Percentiles rank a stretch among this genome's conserved stretches.
phyloP scores from a whole-genome alignment of 352 stramenopile genomes.

The Phytophthora sp. region DNA sequence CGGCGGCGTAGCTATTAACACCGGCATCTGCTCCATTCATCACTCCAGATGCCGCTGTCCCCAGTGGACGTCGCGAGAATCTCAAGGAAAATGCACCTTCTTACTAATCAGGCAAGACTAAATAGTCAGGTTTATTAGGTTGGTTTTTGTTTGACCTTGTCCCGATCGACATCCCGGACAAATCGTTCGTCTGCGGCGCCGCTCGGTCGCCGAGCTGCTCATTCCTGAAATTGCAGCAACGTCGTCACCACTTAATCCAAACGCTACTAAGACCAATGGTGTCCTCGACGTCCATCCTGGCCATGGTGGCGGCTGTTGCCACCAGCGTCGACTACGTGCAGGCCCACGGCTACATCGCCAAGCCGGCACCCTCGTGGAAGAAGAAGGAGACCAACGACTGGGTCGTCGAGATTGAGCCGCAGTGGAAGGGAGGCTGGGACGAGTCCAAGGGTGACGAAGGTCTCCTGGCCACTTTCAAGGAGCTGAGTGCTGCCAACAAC shows the following conservation, averaged over 20 bases:
- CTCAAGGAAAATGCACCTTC: slow-evolving; percentile 1
- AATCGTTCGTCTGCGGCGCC: neutral
- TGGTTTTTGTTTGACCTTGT: too few relatives aligned
- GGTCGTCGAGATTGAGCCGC: slow-evolving; percentile 39
- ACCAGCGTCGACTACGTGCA: slow-evolving; percentile 23
- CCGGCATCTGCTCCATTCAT: neutral
- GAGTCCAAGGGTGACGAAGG: slow-evolving; percentile 19
- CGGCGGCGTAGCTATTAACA: too few relatives aligned
- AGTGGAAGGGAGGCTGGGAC: slow-evolving; percentile 35
- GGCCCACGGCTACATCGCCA: slow-evolving; percentile 19
- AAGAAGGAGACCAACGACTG: slow-evolving; percentile 27
- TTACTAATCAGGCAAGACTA: slow-evolving; percentile 1
- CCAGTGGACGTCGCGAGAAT: neutral
- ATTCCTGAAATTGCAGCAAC: slow-evolving; percentile 29
- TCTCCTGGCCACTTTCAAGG: slow-evolving; percentile 32
- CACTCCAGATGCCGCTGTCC: neutral
- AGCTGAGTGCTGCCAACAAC: slow-evolving; percentile 18
- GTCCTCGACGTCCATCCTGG: slow-evolving; percentile 22
- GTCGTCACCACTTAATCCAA: slow-evolving; percentile 1
- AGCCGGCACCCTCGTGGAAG: slow-evolving; percentile 27
- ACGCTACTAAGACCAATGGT: slow-evolving; percentile 13
- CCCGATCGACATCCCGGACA: too few relatives aligned
- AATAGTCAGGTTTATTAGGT: too few relatives aligned
- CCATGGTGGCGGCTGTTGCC: slow-evolving; percentile 17
- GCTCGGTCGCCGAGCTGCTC: neutral